A percentile compares a stretch with the other conserved stretches of the same genome.
Evolutionary conservation across 805 yeast species (phyloP).

Genomic region (Candida peoriensis): DNA sequence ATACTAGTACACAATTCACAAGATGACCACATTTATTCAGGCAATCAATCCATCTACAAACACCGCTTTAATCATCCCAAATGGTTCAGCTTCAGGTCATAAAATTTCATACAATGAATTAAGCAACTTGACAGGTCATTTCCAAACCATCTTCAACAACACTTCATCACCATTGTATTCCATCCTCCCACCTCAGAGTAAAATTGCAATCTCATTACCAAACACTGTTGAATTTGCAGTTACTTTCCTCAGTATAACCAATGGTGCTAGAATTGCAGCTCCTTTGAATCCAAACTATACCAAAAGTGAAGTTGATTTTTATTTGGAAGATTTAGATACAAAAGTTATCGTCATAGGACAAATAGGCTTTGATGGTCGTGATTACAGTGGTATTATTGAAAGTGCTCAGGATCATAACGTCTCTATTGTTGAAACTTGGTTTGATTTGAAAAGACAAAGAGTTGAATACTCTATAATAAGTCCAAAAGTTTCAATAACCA

Average conservation of each 20-base stretch:
- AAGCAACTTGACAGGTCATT: constrained; percentile 38
- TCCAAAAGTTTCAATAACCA: constrained; percentile 17
- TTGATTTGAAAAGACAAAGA: constrained; percentile 33
- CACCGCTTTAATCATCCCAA: constrained; percentile 43
- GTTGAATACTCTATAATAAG: constrained; percentile 37
- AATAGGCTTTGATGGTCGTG: constrained; percentile 35
- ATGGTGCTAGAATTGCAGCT: constrained; percentile 55
- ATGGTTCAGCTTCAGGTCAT: constrained; percentile 38
- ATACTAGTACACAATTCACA: too few species aligned
- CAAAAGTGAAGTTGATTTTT: constrained; percentile 58
- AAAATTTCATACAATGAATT: constrained; percentile 39
- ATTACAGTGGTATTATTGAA: constrained; percentile 37
- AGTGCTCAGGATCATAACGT: constrained; percentile 46
- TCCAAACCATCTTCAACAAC: constrained; percentile 42
- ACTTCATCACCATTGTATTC: constrained; percentile 36
- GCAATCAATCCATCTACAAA: constrained; percentile 32
- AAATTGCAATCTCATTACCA: constrained; percentile 56
- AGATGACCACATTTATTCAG: constrained; percentile 33
- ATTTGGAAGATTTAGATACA: constrained; percentile 55
- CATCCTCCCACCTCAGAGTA: constrained; percentile 32
- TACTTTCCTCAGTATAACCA: constrained; percentile 52
- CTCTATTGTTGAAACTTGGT: constrained; percentile 49
- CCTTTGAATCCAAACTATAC: constrained; percentile 65
- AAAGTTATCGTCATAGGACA: constrained; percentile 52
- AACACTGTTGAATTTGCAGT: constrained; percentile 56